Base-by-base conservation (phyloP, 257 asterid genomes). In the Verbascum thapsus region DNA sequence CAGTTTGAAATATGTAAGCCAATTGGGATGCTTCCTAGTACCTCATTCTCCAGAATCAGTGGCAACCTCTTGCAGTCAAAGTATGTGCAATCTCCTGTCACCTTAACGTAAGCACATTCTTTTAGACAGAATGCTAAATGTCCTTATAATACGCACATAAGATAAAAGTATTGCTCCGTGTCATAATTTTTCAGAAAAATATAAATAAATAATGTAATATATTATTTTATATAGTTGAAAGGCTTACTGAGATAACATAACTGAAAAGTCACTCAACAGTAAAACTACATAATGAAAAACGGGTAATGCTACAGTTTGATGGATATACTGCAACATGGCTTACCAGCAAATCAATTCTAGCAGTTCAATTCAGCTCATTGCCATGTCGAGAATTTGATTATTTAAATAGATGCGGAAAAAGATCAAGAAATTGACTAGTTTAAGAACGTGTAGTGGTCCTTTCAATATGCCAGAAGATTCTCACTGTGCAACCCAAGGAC, bases 51-150 rank as follows among this genome's bases (percentile, higher is more conserved):
- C 71, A 80, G 74, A 71, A 81, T 71, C 62, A 67, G 52, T 7
- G 95, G 80, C 80, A 92, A 78, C 72, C 80, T 73, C 72, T 74
- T 83, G 94, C 96, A 92, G 74, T 92, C 95, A 74, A 92, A 92
- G 78, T 85, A 88, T 34, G 96, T 86, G 80, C 98, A 92, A 64
- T 92, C 98, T 20, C 98, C 98, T 54, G 97, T 70, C 66, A 92
- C 97, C 97, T 91, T 69, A 41, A 78, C 52, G 55, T 40, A 23
- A 59, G 66, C 39, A 45, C 47, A 47, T 61, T 37, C 59, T 62
- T 17, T 71, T 22, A 61, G 23, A 48, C 51, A 60, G 23, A 10
- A 51, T 32, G 30, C 39, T 42, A 64, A 56, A 49, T 6, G 37
- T 51, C 37, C 54, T 57, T 63, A 63, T 50, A 63, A 53, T 41